Base-by-base conservation (phyloP, 2,329 filamentous ascomycete species). In the Nigrospora oryzae region DNA sequence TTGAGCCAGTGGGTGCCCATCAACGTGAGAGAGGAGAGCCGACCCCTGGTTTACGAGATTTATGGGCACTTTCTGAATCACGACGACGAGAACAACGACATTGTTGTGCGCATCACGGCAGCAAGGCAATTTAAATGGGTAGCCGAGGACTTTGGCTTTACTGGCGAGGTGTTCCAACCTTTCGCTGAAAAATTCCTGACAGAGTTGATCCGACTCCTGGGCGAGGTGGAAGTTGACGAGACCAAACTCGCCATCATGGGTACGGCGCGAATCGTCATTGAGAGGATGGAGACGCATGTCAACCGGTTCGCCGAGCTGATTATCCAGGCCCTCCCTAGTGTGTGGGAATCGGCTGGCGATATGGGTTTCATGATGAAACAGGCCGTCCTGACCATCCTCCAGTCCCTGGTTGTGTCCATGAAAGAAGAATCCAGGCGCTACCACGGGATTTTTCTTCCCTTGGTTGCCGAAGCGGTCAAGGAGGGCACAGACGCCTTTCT, bases 361-460 rank as follows among this genome's bases (percentile, higher is more conserved):
- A 85, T 95, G 48, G 87, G 93, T 57, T 88, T 89, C 64, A 79
- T 97, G 63, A 86, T 96, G 73, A 97, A 97, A 64, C 90, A 96
- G 64, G 83, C 89, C 1, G 89, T 97, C 43, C 76, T 97, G 46
- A 87, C 86, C 3, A 84, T 97, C 35, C 80, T 97, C 42, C 76
- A 87, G 2, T 84, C 89, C 2, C 73, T 98, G 13, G 86, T 95
- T n/a, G 82, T 82, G 59, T 86, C 90, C 2, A 86, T 97, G 79
- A 88, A 85, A 47, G 74, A 78, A 12, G 77, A 84, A 11, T 93
- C 89, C 5, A 76, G 83, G 49, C 76, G 82, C 15, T 95, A 94
- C 54, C 89, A 96, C 51, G 65, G 74, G 14, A 73, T 90, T 43
- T 86, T 96, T 53, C 68, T 95, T 15, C 90, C 91, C 0, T 76